These are phyloP conservation scores for Populus pruinosa DNA, from an alignment of 345 rosid species.

Conservation along the genomic window DNA sequence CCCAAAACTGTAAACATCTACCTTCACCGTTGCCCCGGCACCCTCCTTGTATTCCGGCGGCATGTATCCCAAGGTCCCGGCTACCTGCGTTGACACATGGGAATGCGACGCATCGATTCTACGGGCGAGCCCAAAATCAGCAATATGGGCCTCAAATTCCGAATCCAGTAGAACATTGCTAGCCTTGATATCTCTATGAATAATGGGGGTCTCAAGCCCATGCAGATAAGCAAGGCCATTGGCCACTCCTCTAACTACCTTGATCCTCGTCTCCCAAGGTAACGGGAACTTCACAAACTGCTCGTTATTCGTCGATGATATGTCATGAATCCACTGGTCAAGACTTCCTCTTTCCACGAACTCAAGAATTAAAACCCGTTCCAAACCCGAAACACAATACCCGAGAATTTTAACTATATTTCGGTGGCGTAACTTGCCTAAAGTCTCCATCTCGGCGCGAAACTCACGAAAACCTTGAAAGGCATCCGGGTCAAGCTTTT, in stretches of 20 bases:
- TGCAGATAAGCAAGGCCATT: conserved; percentile 69
- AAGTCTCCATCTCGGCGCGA: conserved; percentile 83
- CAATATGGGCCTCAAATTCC: conserved; percentile 59
- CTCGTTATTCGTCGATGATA: conserved; percentile 5
- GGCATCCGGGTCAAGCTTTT: conserved; percentile 76
- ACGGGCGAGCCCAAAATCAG: conserved; percentile 84
- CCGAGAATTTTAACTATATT: conserved; percentile 78
- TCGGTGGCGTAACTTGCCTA: conserved; percentile 52
- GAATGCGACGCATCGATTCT: conserved; percentile 44
- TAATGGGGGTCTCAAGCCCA: conserved; percentile 58
- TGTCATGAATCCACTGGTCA: conserved; percentile 76
- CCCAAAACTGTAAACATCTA: conserved; percentile 83
- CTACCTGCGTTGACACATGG: conserved; percentile 88
- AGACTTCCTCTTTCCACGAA: conserved; percentile 67
- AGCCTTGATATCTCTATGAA: conserved; percentile 85
- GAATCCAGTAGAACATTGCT: conserved; percentile 68
- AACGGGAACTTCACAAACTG: conserved; percentile 16
- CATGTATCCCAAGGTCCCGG: conserved; percentile 97
- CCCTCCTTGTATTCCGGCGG: conserved; percentile 93
- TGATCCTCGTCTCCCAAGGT: conserved; percentile 56
- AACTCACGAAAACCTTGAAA: conserved; percentile 88
- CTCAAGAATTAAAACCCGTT: conserved; percentile 72
- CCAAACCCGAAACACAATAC: conserved; percentile 62
- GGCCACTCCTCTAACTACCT: conserved; percentile 53
- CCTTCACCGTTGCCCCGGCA: conserved; percentile 52